Conservation (phyloP, 192 early-diverging fungal species). For the Umbelopsis sp. region DNA sequence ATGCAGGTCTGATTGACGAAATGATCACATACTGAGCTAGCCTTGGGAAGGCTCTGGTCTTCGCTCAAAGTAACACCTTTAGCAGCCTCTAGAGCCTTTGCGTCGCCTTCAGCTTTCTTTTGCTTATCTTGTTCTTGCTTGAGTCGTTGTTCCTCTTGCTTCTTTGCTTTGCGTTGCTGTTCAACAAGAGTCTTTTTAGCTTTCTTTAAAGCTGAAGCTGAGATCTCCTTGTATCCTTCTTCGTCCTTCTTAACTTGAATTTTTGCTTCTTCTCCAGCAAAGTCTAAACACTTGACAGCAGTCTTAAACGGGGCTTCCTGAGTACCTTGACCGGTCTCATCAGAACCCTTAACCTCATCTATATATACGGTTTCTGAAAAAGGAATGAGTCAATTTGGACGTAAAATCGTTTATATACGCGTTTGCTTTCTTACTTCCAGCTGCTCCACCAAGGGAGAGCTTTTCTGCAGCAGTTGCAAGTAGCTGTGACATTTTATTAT, state of each 20-base stretch:
- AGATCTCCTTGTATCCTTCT: conserved; percentile 76
- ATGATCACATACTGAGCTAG: conserved; percentile 56
- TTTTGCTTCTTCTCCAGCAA: conserved; percentile 52
- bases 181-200: conserved; percentile 73
- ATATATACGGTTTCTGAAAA: conserved; percentile 56
- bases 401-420: no score
- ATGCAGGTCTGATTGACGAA: background rate
- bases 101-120: conserved; percentile 76
- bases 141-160: conserved; percentile 75
- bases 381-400: conserved; percentile 3
- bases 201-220: conserved; percentile 93
- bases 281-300: conserved; percentile 69
- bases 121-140: conserved; percentile 71
- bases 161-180: conserved; percentile 75
- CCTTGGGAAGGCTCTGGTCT: conserved; percentile 73
- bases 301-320: conserved; percentile 80
- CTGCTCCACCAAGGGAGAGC: conserved; percentile 19
- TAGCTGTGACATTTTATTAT: conserved; percentile 16
- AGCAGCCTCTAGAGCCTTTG: conserved; percentile 77
- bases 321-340: conserved; percentile 78
- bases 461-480: conserved; percentile 19
- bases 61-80: conserved; percentile 77
- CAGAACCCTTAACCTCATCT: conserved; percentile 83
- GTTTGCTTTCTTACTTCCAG: background rate
- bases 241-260: conserved; percentile 73